Base-by-base conservation (phyloP, 2,329 filamentous ascomycete genomes). In the Phoma sp. region DNA sequence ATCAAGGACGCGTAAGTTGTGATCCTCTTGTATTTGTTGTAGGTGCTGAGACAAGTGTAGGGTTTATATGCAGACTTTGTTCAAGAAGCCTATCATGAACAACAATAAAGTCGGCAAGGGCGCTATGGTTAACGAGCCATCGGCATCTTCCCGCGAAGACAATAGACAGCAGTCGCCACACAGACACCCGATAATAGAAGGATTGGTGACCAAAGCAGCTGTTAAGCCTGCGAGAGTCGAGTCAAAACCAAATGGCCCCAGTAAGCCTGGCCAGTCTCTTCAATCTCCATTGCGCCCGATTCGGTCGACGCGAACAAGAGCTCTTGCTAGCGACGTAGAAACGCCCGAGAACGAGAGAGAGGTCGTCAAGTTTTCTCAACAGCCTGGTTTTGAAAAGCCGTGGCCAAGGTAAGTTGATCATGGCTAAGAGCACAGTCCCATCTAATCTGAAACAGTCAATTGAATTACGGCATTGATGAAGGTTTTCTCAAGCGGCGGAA, bases 331-430 rank as follows among this genome's bases (percentile, higher is more conserved):
- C 23, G 45, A 56, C 8, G 27, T 29, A 6, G 5, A 56, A 4
- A 14, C 47, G 4, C 25, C 46, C 1, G 11, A 35, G 5, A 37
- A 52, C 0, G 51, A 61, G 9, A 36, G 57, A 7, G 67, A 61
- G 33, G 70, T 52, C 35, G 72, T 67, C 0, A 43, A 46, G 7
- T 47, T 14, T n/a, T 56, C 53, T 2, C 7, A 59, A 5, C 51
- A 53, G 7, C 23, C 40, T 24, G 70, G 72, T 2, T 56, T 75
- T 3, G 73, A 72, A 0, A 25, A 35, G 11, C 58, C 32, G 2
- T 75, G 73, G 73, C 37, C 51, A 23, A 66, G 61, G 64, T 65
- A 48, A 56, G 64, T 36, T 33, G 18, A 9, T 3, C 2, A 4
- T 24, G 4, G 9, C 22, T 22, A 1, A 4, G 4, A 24, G 4